Percentiles rank a stretch among this genome's conserved stretches.
Conservation (phyloP, 2,329 filamentous ascomycete genomes). For the Stemphylium lycopersici region DNA sequence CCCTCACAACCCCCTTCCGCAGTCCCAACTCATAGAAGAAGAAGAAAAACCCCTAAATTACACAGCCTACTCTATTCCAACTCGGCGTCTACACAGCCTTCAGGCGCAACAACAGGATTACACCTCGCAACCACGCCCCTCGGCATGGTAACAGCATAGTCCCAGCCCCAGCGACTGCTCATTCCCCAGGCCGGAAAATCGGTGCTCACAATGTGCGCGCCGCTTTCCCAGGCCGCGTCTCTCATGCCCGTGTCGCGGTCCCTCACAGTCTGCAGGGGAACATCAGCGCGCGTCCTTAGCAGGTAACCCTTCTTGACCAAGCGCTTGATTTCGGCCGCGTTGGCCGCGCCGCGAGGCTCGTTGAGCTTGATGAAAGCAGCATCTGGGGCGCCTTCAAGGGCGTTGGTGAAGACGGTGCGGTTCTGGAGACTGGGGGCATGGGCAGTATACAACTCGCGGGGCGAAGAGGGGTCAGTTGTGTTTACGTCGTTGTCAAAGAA, state of each 20-base stretch:
- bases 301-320: conserved; percentile 57
- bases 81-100: conserved; percentile 41
- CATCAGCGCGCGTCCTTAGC: conserved; percentile 57
- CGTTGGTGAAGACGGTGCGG: conserved; percentile 58
- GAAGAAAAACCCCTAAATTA: too few relatives aligned
- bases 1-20: too few relatives aligned
- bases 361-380: conserved; percentile 60
- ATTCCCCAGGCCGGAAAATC: conserved; percentile 58
- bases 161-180: conserved; percentile 55
- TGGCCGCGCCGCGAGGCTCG: conserved; percentile 44
- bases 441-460: conserved; percentile 49
- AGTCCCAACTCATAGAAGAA: too few relatives aligned
- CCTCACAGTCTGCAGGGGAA: conserved; percentile 54
- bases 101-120: conserved; percentile 48
- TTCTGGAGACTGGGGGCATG: conserved; percentile 50
- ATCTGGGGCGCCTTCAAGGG: conserved; percentile 53
- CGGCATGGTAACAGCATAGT: conserved; percentile 51
- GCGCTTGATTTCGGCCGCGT: conserved; percentile 51
- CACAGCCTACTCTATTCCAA: conserved; percentile 22
- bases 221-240: conserved; percentile 53
- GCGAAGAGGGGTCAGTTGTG: conserved; percentile 30
- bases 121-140: conserved; percentile 43
- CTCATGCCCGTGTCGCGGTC: conserved; percentile 52
- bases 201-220: conserved; percentile 58
- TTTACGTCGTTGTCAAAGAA: conserved; percentile 59